Evolutionary conservation across 2,329 filamentous ascomycete species (phyloP), one percentile per base, ranked within the genome.

Genomic region (Cordyceps cateniannulata): DNA sequence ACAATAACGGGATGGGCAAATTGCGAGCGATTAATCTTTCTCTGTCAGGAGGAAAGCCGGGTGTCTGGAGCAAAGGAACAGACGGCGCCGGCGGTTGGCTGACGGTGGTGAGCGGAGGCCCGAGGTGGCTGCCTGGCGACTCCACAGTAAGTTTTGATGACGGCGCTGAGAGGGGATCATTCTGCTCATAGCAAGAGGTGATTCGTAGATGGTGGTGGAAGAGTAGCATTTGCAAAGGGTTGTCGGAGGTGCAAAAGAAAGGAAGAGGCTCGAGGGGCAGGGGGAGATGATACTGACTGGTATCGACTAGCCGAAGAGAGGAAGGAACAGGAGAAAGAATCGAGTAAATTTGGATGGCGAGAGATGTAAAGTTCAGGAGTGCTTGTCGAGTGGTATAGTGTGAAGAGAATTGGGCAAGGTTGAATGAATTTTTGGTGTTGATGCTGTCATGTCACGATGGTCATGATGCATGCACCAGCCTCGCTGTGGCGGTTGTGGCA

Each of bases 71-170:
- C 29, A 18, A 44, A 57, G 53, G 54, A 29, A 16, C 29, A 40
- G 22, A n/a, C 42, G 44, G 44, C 54, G 54, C 42, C 25, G 54
- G 47, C 47, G 45, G 56, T 40, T 50, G 47, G 22, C 22, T 50
- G 49, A 49, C 16, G 49, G 35, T 51, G 18, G 20, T 35, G 56
- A 48, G 38, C 38, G 38, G 38, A 16, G 38, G 38, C 16, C 18
- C 10, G 27, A 22, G 25, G 48, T 52, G 48, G 57, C 40, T 59
- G 57, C 57, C 57, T 59, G n/a, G 35, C 48, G 38, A 52, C 57
- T n/a, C 57, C 57, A 52, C 48, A 35, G 38, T 52, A 20, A 12
- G 20, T 47, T 52, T n/a, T 40, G 48, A 51, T 22, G 48, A 52
- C 40, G 56, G 38, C 56, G 35, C 29, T 10, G 55, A 50, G 45